Evolutionary conservation across 176 grass and related monocot species (phyloP).

Genomic region (Carex scoparia): DNA sequence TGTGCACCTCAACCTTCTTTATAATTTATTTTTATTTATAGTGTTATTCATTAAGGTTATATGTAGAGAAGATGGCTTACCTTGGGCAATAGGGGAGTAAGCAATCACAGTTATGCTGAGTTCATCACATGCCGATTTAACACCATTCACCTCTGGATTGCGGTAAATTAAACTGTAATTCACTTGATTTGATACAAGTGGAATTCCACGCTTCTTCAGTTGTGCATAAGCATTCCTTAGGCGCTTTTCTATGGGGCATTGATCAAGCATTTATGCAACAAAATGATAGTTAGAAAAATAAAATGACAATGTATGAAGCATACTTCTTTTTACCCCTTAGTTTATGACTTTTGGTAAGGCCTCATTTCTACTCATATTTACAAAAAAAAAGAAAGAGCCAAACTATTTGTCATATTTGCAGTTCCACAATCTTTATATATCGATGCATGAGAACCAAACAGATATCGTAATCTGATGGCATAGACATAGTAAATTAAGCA

Average conservation of each 20-base stretch:
- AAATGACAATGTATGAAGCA: background rate
- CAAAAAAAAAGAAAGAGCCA: background rate
- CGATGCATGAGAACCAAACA: background rate
- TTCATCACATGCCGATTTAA: conserved; percentile 66
- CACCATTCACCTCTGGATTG: conserved; percentile 55
- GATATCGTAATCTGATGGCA: background rate
- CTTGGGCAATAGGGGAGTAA: conserved; percentile 73
- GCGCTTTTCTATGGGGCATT: conserved; percentile 37
- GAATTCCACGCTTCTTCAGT: conserved; percentile 71
- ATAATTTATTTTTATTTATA: background rate
- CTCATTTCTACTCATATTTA: background rate
- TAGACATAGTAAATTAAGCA: background rate
- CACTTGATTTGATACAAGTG: conserved; percentile 68
- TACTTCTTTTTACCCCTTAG: background rate
- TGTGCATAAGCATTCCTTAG: conserved; percentile 53
- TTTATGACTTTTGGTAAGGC: background rate
- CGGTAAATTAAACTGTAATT: conserved; percentile 78
- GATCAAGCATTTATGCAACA: background rate
- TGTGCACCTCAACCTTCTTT: background rate
- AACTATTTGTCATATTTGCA: background rate
- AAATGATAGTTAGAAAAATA: background rate
- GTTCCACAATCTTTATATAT: background rate
- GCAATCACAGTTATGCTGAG: conserved; percentile 69
- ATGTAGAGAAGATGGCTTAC: conserved; percentile 14
- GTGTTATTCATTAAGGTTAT: background rate